Evolutionary conservation across 2,329 filamentous ascomycete genomes (phyloP).

Genomic region (Chaetomiaceae sp.): DNA sequence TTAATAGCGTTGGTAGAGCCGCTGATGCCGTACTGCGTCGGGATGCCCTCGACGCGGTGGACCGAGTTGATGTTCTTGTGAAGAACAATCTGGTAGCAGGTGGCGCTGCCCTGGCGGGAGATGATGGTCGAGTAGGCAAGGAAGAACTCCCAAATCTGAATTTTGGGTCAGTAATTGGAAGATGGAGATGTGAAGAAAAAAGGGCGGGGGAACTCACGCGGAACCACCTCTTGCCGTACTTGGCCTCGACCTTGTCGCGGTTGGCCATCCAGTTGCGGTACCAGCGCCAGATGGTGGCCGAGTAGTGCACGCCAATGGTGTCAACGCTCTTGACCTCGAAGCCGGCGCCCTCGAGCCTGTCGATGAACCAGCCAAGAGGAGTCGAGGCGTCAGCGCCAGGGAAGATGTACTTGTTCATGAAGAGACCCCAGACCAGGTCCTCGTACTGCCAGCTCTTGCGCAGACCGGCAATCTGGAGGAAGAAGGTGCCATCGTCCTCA

Average conservation of each 20-base stretch:
- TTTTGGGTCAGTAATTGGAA: slow-evolving; percentile 21
- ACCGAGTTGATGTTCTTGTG: slow-evolving; percentile 89
- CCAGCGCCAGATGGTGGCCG: slow-evolving; percentile 94
- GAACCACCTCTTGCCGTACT: slow-evolving; percentile 95
- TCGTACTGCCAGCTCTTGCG: slow-evolving; percentile 97
- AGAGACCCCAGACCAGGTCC: slow-evolving; percentile 95
- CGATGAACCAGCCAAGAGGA: slow-evolving; percentile 81
- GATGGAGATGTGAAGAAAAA: neutral
- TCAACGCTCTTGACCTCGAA: slow-evolving; percentile 91
- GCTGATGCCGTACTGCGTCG: slow-evolving; percentile 61
- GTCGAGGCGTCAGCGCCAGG: slow-evolving; percentile 94
- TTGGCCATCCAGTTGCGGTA: slow-evolving; percentile 98
- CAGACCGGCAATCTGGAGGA: slow-evolving; percentile 90
- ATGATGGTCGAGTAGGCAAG: slow-evolving; percentile 79
- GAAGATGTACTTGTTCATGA: slow-evolving; percentile 99
- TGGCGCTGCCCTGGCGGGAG: slow-evolving; percentile 76
- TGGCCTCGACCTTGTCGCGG: slow-evolving; percentile 83
- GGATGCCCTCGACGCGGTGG: slow-evolving; percentile 72
- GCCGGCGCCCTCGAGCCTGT: slow-evolving; percentile 77
- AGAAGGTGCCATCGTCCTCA: slow-evolving; percentile 92
- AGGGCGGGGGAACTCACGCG: slow-evolving; percentile 55
- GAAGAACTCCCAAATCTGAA: slow-evolving; percentile 86
- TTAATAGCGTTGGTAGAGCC: slow-evolving; percentile 48
- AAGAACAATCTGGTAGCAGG: slow-evolving; percentile 80
- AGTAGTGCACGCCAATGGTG: slow-evolving; percentile 95